phyloP scores from a whole-genome alignment of 345 rosid genomes.

The Combretum micranthum region DNA sequence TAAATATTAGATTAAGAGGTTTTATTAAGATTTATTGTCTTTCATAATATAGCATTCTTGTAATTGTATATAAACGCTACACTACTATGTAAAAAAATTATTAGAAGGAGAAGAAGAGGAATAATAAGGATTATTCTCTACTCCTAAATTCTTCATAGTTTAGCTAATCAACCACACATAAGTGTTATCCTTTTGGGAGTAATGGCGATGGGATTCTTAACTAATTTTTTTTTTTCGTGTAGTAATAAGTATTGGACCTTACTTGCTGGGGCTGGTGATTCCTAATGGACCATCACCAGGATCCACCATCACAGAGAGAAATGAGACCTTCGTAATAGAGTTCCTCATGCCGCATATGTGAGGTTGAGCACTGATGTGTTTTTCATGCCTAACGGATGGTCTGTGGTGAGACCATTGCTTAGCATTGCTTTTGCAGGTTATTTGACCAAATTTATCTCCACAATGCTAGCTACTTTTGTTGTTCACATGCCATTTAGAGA shows the following conservation, averaged over 20 bases:
- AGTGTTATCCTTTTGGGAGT: conserved; percentile 42
- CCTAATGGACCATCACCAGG: conserved; percentile 73
- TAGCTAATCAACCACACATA: conserved; percentile 35
- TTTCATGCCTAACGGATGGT: conserved; percentile 32
- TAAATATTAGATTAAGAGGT: too few species aligned
- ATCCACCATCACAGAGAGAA: conserved; percentile 37
- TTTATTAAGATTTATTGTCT: too few species aligned
- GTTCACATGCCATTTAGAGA: conserved; percentile 43
- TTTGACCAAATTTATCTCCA: conserved; percentile 29
- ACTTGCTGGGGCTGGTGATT: conserved; percentile 50
- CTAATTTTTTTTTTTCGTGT: conserved; percentile 60
- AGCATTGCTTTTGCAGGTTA: conserved; percentile 35
- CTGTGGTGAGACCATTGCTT: conserved; percentile 33
- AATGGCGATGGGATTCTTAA: conserved; percentile 35
- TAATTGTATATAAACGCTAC: too few species aligned
- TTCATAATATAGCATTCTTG: too few species aligned
- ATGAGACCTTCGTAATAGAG: conserved; percentile 45
- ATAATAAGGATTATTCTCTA: too few species aligned
- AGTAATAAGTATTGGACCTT: conserved; percentile 48
- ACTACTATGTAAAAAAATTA: too few species aligned
- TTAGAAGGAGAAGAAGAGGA: too few species aligned
- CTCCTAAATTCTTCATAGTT: too few species aligned
- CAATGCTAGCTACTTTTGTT: conserved; percentile 18
- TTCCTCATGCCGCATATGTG: conserved; percentile 47
- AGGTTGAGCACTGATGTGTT: conserved; percentile 54